Base-by-base conservation (phyloP, 1,284 basidiomycete species). In the Lentinus polychrous region DNA sequence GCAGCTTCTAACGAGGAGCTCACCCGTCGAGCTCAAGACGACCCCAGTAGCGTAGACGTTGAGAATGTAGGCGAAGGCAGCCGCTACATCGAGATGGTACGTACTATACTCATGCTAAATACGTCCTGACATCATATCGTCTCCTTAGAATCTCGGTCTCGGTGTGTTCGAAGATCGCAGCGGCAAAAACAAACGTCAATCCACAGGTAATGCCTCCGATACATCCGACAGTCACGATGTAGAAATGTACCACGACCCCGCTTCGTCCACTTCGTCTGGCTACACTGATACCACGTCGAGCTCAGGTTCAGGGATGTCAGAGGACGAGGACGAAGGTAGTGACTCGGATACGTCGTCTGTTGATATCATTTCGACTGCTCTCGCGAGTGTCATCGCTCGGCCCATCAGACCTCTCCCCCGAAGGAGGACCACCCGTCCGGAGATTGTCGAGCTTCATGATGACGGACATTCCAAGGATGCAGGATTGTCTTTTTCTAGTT, bases 11-110 rank as follows among this genome's bases (percentile, higher is more conserved):
- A 84, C 54, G 69, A 69, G 6, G 64, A 71, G 1, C 71, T 86
- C 18, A 55, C 69, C 2, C 66, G 70, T 33, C 66, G 67, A 23
- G 66, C 65, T 5, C 63, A 72, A 49, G 61, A 64, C 35, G 71
- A 80, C 50, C 79, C 81, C 0, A 59, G 61, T 14, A 80, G 78
- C 53, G 67, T 85, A 18, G 76, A 86, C 56, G 83, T 86, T 37
- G 84, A 86, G 59, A 72, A 79, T 46, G 55, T 85, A 17, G 60
- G 63, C 7, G 67, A 68, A 22, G 68, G 69, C 48, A 67, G 70
- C 11, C 69, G 63, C 49, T 78, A 81, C 57, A 81, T 86, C 51
- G 75, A 84, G 58, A 85, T 86, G 83, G 83, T 81, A 46, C 46
- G 75, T 60, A 36, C 40, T 20, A 12, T 37, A 23, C 45, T 39